A percentile compares a stretch with the other conserved stretches of the same genome.
These are phyloP conservation scores for Hypoxylon sp. DNA, from an alignment of 2,329 filamentous ascomycete genomes.

Conservation along the genomic window DNA sequence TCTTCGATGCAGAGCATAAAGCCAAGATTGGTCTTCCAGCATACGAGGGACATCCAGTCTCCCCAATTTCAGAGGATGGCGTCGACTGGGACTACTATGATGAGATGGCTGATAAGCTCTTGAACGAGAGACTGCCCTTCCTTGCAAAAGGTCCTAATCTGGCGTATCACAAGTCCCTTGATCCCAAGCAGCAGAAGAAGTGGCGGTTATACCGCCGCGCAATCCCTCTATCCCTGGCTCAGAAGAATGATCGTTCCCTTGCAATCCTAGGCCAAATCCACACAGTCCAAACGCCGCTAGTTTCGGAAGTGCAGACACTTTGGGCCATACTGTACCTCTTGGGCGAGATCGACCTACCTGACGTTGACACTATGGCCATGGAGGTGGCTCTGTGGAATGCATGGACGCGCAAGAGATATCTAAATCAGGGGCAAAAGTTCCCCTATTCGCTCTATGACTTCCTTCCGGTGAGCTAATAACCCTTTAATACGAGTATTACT, in stretches of 20 bases:
- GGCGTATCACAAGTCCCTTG: constrained; percentile 29
- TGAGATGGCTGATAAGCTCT: constrained; percentile 39
- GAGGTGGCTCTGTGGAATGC: constrained; percentile 52
- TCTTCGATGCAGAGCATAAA: constrained; percentile 44
- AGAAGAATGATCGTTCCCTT: constrained; percentile 47
- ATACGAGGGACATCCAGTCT: not conserved
- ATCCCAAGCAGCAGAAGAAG: constrained; percentile 42
- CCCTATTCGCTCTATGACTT: constrained; percentile 52
- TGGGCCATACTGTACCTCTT: constrained; percentile 52
- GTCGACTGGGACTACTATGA: constrained; percentile 45
- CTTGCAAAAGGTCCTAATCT: constrained; percentile 38
- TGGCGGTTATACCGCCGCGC: constrained; percentile 44
- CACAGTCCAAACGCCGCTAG: constrained; percentile 49
- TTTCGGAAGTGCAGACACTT: constrained; percentile 50
- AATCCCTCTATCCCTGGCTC: constrained; percentile 21
- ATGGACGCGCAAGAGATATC: constrained; percentile 52
- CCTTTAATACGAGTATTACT: not conserved
- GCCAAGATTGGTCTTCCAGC: constrained; percentile 14
- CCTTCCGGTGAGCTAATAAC: constrained; percentile 45
- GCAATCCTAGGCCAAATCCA: constrained; percentile 50
- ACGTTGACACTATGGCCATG: constrained; percentile 46
- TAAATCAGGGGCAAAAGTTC: constrained; percentile 48
- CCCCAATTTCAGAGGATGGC: not conserved
- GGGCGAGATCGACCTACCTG: constrained; percentile 49
- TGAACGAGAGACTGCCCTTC: constrained; percentile 47